These are phyloP conservation scores for Cavenderia fasciculata DNA, from an alignment of 78 protist genomes.

Conservation along the genomic window DNA sequence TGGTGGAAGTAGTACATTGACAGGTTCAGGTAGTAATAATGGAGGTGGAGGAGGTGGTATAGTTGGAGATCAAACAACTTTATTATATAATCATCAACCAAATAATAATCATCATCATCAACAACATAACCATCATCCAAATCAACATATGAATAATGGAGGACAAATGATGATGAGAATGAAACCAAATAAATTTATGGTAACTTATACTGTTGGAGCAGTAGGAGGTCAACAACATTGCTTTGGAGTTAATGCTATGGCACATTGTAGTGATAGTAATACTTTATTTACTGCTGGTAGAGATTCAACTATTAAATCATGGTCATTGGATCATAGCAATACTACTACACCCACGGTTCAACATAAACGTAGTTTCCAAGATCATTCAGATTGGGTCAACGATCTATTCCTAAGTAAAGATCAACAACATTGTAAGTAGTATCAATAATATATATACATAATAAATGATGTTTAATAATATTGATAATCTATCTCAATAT, in stretches of 20 bases:
- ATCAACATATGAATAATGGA: background rate
- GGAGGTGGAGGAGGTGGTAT: no score
- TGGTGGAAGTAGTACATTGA: no score
- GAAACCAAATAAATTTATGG: constrained; percentile 23
- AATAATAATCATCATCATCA: background rate
- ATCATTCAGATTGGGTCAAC: constrained; percentile 69
- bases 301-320: constrained; percentile 53
- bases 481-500: background rate
- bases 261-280: background rate
- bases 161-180: no score
- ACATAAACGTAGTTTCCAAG: constrained; percentile 5
- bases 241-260: constrained; percentile 54
- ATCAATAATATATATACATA: background rate
- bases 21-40: no score
- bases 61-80: no score
- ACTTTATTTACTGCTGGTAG: constrained; percentile 44
- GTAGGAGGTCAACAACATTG: constrained; percentile 40
- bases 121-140: background rate
- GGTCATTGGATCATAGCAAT: background rate
- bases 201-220: constrained; percentile 28
- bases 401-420: constrained; percentile 32
- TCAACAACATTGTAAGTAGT: constrained; percentile 37
- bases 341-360: background rate
- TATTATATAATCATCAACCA: no score
- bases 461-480: background rate